Base-by-base conservation (phyloP, 768 basidiomycete species). In the Russula sp. region DNA sequence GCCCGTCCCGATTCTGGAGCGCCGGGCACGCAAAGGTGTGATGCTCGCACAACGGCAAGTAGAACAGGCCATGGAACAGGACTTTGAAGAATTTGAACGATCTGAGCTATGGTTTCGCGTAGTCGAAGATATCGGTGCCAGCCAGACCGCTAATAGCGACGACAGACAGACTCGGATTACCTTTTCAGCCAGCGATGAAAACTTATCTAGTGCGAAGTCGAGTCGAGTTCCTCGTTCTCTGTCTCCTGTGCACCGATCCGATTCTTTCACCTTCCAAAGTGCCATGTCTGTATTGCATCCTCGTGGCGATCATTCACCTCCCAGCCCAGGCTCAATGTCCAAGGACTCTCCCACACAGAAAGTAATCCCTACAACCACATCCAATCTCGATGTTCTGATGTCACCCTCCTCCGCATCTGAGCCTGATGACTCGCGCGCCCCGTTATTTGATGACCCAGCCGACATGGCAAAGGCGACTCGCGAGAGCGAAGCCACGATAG, bases 61-160 rank as follows among this genome's bases (percentile, higher is more conserved):
- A 1, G 91, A 96, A 72, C 83, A 85, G 36, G 84, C 87, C 56
- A 95, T 99, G 92, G 88, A 90, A 66, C 89, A 89, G 56, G 94
- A 96, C 72, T 97, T 96, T 71, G 88, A 90, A 55, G 87, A 87
- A 9, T 98, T 99, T 71, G 84, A 88, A 70, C 79, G 85, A 64
- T 93, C 91, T 22, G 94, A 97, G 67, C 81, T 99, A 5, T 98
- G 92, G 87, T 92, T 94, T 76, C 89, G 93, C 55, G 94, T 92
- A 1, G 78, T 92, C 9, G 84, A 87, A 9, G 92, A 94, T 71
- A 78, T 83, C 1, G 83, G 85, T 50, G 70, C 73, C 44, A 71
- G 70, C 18, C 71, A 49, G 14, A 42, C 40, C 4, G 50, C 56
- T 2, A 49, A 51, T 38, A 40, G 42, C 46, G 30, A 34, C 26